Percentiles rank a stretch among this genome's conserved stretches.
Evolutionary conservation across 495 filamentous ascomycete genomes (phyloP).

Genomic region (Aspergillus diversus): DNA sequence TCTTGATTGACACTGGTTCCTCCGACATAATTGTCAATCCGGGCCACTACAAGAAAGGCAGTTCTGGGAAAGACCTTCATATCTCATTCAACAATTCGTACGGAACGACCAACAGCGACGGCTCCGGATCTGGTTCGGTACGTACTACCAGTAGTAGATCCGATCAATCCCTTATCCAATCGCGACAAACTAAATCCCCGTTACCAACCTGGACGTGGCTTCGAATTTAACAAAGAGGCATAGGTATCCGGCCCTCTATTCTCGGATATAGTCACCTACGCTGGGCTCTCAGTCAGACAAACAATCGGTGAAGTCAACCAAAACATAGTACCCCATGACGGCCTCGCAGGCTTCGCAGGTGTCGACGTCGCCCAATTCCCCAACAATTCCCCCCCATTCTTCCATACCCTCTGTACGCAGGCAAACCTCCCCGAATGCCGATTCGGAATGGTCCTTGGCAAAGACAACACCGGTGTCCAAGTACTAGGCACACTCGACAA

Average conservation of each 20-base stretch:
- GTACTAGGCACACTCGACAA: slow-evolving; percentile 16
- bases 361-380: slow-evolving; percentile 13
- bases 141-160: neutral
- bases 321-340: slow-evolving; percentile 22
- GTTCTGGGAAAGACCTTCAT: slow-evolving; percentile 4
- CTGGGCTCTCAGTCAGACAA: slow-evolving; percentile 7
- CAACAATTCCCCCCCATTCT: slow-evolving; percentile 14
- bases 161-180: neutral
- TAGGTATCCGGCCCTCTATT: slow-evolving; percentile 15
- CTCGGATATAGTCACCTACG: slow-evolving; percentile 23
- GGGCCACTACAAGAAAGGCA: slow-evolving; percentile 16
- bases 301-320: slow-evolving; percentile 16
- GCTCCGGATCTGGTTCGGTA: slow-evolving; percentile 24
- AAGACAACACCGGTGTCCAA: slow-evolving; percentile 15
- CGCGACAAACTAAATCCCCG: neutral
- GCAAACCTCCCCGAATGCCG: slow-evolving; percentile 15
- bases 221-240: neutral
- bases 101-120: slow-evolving; percentile 22
- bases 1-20: slow-evolving; percentile 21
- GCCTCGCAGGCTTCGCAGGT: slow-evolving; percentile 23
- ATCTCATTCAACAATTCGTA: slow-evolving; percentile 19
- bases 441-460: slow-evolving; percentile 17
- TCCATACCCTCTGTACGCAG: slow-evolving; percentile 20
- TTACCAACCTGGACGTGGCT: too few species aligned
- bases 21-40: slow-evolving; percentile 24